Conservation (phyloP, 1,284 basidiomycete genomes). For the Boletus hoseneyae region DNA sequence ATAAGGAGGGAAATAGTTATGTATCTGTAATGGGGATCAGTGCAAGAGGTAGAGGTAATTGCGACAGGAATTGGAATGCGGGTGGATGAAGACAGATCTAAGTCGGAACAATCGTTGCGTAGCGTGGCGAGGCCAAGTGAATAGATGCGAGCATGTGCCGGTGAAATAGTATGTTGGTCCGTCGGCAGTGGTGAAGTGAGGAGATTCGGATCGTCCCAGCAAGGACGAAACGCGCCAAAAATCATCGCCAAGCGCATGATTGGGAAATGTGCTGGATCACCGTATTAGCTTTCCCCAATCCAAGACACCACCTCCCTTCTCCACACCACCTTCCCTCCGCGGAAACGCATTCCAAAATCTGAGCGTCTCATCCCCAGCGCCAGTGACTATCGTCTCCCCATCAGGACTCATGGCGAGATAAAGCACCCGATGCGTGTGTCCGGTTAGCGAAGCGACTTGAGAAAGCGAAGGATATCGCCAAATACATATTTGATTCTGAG, state of each 20-base stretch:
- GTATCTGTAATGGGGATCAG: conserved; percentile 14
- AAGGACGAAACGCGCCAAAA: conserved; percentile 1
- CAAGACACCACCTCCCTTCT: conserved; percentile 40
- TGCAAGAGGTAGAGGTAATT: conserved; percentile 10
- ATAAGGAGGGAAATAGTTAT: conserved; percentile 31
- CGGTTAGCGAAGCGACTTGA: conserved; percentile 92
- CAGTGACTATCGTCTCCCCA: conserved; percentile 96
- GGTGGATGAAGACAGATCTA: conserved; percentile 27
- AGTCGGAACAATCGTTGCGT: conserved; percentile 18
- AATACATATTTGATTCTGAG: conserved; percentile 97
- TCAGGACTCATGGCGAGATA: conserved; percentile 97
- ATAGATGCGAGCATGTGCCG: conserved; percentile 28
- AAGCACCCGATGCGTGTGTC: conserved; percentile 92
- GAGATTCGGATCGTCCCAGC: neutral
- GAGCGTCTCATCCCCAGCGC: conserved; percentile 96
- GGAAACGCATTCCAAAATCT: conserved; percentile 95
- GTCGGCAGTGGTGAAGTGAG: neutral
- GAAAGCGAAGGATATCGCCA: conserved; percentile 95
- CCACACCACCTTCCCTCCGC: conserved; percentile 50
- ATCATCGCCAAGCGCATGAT: neutral
- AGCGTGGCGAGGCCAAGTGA: conserved; percentile 5
- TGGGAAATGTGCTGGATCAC: conserved; percentile 9
- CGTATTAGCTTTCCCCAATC: conserved; percentile 31
- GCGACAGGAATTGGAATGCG: conserved; percentile 19
- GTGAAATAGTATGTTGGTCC: conserved; percentile 24